Evolutionary conservation across 768 basidiomycete species (phyloP).

Genomic region (Tricholoma terreum): DNA sequence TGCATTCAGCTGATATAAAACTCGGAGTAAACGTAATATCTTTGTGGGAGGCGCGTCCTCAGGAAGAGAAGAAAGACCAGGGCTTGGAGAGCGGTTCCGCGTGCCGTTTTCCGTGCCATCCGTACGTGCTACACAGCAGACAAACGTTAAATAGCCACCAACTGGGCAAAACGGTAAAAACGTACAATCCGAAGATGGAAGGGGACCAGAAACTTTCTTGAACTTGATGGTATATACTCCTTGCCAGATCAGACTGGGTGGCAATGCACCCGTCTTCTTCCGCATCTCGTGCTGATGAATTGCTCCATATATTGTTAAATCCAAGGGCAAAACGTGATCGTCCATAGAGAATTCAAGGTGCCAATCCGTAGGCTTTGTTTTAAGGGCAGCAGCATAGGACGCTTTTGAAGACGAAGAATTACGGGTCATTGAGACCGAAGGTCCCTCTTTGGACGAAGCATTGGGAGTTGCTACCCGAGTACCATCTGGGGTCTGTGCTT

Average conservation of each 20-base stretch:
- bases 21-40: constrained; percentile 85
- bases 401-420: constrained; percentile 36
- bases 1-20: constrained; percentile 79
- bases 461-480: constrained; percentile 90
- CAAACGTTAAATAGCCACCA: not conserved
- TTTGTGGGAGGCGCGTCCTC: constrained; percentile 85
- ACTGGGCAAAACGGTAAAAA: constrained; percentile 1
- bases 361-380: constrained; percentile 92
- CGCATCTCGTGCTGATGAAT: constrained; percentile 89
- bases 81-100: constrained; percentile 61
- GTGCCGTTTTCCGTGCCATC: constrained; percentile 41
- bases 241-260: constrained; percentile 81
- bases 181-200: constrained; percentile 60
- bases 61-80: constrained; percentile 73
- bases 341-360: constrained; percentile 96
- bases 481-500: constrained; percentile 96
- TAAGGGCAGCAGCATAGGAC: constrained; percentile 94
- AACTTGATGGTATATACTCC: constrained; percentile 90
- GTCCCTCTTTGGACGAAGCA: constrained; percentile 40
- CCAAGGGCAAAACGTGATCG: constrained; percentile 77
- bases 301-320: constrained; percentile 94
- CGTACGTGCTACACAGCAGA: constrained; percentile 28
- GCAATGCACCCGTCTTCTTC: constrained; percentile 62
- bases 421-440: constrained; percentile 28
- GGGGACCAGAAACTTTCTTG: constrained; percentile 86